Conservation (phyloP, 1,139 yeast genomes). For the Meyerozyma smithsonii region DNA sequence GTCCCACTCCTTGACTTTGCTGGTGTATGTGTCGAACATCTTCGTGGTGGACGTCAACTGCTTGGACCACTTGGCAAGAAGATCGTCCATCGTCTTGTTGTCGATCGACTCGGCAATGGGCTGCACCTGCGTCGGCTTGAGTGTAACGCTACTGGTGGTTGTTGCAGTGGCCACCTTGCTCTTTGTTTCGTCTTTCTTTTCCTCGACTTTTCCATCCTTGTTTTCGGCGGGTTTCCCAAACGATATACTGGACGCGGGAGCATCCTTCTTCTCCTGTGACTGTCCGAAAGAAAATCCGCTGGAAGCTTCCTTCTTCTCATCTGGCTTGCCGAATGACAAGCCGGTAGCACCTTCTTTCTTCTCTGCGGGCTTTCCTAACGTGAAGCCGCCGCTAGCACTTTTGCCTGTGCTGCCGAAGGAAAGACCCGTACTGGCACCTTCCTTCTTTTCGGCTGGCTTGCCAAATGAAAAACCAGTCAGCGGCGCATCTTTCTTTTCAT, state of each 20-base stretch:
- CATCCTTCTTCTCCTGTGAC: constrained; percentile 15
- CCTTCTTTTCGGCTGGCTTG: constrained; percentile 12
- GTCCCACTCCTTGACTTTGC: constrained; percentile 3
- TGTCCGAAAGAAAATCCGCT: constrained; percentile 13
- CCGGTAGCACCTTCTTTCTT: constrained; percentile 13
- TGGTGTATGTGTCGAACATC: constrained; percentile 50
- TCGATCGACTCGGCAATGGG: constrained; percentile 76
- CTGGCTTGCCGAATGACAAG: constrained; percentile 10
- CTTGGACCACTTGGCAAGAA: constrained; percentile 89
- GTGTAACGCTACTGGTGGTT: constrained; percentile 10
- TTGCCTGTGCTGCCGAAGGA: constrained; percentile 18
- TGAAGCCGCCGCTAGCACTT: constrained; percentile 7
- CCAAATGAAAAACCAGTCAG: constrained; percentile 11
- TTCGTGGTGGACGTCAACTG: constrained; percentile 71
- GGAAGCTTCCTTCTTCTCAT: constrained; percentile 7
- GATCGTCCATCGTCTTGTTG: constrained; percentile 88
- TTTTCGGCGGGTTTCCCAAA: constrained; percentile 18
- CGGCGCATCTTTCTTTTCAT: constrained; percentile 16
- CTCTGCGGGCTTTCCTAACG: constrained; percentile 9
- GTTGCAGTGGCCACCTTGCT: constrained; percentile 10
- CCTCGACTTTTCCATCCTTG: constrained; percentile 5
- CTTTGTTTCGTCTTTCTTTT: constrained; percentile 6
- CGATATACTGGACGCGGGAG: constrained; percentile 13
- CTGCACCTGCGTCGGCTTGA: constrained; percentile 47
- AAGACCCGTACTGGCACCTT: constrained; percentile 10